Conservation (phyloP, 257 asterid species). For the Ophiorrhiza pumila region DNA sequence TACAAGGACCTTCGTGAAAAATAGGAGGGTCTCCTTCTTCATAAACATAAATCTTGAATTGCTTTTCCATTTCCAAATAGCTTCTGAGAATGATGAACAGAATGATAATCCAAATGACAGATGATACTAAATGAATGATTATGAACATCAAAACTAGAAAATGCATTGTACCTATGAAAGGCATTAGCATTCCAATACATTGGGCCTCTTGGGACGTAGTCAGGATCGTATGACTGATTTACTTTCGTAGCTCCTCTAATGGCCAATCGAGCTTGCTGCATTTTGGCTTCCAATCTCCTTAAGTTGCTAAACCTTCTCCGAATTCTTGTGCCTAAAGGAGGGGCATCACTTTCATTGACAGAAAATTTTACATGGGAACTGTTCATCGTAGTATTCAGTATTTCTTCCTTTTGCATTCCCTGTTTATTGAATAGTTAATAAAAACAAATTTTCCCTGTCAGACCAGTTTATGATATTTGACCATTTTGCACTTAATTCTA, state of each 20-base stretch:
- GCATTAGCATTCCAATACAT: conserved; percentile 66
- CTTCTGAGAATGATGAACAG: conserved; percentile 70
- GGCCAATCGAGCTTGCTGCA: conserved; percentile 57
- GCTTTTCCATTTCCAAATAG: conserved; percentile 86
- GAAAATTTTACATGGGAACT: conserved; percentile 25
- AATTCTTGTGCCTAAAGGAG: conserved; percentile 32
- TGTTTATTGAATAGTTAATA: conserved; percentile 16
- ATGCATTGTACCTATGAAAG: conserved; percentile 56
- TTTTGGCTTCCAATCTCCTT: conserved; percentile 51
- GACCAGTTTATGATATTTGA: not conserved
- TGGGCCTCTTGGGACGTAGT: conserved; percentile 68
- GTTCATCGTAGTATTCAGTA: conserved; percentile 22
- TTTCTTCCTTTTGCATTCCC: conserved; percentile 28
- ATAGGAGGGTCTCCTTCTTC: conserved; percentile 92
- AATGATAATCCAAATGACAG: too few species aligned
- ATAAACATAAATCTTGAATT: conserved; percentile 66
- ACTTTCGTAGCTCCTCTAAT: conserved; percentile 42
- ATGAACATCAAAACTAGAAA: not conserved
- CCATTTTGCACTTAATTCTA: not conserved
- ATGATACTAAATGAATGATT: too few species aligned
- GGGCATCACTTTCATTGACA: conserved; percentile 31
- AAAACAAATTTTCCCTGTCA: not conserved
- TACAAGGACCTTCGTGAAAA: conserved; percentile 87
- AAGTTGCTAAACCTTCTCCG: conserved; percentile 37
- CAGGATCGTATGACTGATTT: conserved; percentile 38